Conservation (phyloP, 129 eudicot genomes). For the Silybum marianum region DNA sequence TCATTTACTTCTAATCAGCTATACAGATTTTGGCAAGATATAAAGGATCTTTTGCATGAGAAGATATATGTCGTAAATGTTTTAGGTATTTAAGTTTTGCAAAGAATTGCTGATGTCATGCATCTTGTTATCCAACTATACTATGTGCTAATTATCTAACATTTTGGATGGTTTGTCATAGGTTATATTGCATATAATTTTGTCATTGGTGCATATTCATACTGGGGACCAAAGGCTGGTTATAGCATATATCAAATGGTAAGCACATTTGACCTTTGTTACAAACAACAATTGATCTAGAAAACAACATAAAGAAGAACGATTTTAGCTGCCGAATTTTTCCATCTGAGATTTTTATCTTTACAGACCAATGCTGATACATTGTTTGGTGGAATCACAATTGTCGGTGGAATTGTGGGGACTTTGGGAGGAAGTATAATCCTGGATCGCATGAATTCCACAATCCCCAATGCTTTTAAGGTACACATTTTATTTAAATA, state of each 20-base stretch:
- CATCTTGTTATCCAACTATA: not conserved
- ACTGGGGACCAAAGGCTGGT: conserved; percentile 99
- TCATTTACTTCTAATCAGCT: conserved; percentile 32
- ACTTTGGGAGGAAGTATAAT: conserved; percentile 75
- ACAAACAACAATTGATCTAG: not conserved
- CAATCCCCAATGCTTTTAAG: conserved; percentile 94
- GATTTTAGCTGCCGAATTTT: not conserved
- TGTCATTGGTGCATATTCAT: conserved; percentile 93
- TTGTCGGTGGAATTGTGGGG: conserved; percentile 84
- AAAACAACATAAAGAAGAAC: not conserved
- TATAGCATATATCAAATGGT: conserved; percentile 89
- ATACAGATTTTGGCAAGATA: conserved; percentile 55
- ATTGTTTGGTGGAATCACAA: conserved; percentile 86
- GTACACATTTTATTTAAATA: conserved; percentile 29
- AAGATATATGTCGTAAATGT: conserved; percentile 74
- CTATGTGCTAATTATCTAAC: conserved; percentile 1
- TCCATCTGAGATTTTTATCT: conserved; percentile 12
- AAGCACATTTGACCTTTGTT: conserved; percentile 22
- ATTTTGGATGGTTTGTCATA: conserved; percentile 38
- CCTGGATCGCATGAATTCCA: conserved; percentile 70
- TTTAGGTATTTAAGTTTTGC: conserved; percentile 52
- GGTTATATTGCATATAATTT: conserved; percentile 91
- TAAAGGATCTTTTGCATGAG: conserved; percentile 67
- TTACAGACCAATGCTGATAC: conserved; percentile 77
- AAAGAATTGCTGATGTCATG: not conserved